Conservation (phyloP, 2,329 filamentous ascomycete species). For the Botrytis medusae region DNA sequence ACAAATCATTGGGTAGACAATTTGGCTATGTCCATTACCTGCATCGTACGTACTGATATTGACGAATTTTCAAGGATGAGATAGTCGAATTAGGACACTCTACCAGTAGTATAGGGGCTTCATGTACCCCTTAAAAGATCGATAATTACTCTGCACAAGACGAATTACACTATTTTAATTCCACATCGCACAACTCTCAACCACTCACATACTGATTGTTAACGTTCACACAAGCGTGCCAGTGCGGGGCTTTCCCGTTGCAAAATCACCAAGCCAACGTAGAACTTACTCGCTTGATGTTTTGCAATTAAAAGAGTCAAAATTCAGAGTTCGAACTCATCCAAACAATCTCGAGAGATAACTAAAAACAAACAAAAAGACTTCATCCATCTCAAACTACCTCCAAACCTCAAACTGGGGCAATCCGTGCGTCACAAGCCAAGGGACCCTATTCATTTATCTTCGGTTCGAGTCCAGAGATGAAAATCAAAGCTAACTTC, state of each 20-base stretch:
- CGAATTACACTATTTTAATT: neutral
- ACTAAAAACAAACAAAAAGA: neutral
- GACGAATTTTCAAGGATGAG: neutral
- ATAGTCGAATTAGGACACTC: neutral
- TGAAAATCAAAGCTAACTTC: neutral
- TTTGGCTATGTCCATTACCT: neutral
- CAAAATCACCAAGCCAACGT: neutral
- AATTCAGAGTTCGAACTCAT: neutral
- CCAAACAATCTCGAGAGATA: neutral
- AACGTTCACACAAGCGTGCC: neutral
- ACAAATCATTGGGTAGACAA: neutral
- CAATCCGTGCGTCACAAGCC: slow-evolving; percentile 13
- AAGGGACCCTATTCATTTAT: slow-evolving; percentile 4
- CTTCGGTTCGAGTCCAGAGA: neutral
- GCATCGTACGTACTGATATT: neutral
- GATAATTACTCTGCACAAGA: neutral
- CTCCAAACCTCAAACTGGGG: slow-evolving; percentile 15
- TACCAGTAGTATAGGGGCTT: neutral
- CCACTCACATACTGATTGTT: neutral
- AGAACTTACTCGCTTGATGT: neutral
- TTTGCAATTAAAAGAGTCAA: neutral
- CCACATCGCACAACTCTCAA: neutral
- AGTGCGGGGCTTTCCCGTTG: neutral
- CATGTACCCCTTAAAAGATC: neutral
- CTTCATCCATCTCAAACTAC: slow-evolving; percentile 7